Evolutionary conservation across 371 early-diverging fungal genomes (phyloP).

Genomic region (Catenaria anguillulae): DNA sequence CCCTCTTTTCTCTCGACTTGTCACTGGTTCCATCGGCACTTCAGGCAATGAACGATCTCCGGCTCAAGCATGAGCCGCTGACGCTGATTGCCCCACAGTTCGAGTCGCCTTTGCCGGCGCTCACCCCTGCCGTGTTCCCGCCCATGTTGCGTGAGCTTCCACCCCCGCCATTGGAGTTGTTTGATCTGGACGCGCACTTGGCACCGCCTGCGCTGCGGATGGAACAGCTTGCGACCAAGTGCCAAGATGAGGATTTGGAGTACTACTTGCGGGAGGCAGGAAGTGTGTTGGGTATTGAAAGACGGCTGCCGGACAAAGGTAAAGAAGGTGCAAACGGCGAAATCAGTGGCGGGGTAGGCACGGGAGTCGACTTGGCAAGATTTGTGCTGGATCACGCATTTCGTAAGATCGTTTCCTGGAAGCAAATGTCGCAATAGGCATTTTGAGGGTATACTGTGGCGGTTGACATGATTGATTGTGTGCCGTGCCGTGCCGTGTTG

Average conservation of each 20-base stretch:
- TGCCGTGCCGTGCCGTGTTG: no score
- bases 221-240: constrained; percentile 39
- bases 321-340: no score
- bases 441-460: no score
- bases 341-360: no score
- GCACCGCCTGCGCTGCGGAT: constrained; percentile 26
- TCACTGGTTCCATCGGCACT: constrained; percentile 26
- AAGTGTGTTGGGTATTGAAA: neutral
- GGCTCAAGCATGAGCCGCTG: constrained; percentile 30
- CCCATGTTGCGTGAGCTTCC: constrained; percentile 29
- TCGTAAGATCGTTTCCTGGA: neutral
- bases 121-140: constrained; percentile 37
- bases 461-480: no score
- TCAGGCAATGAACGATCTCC: constrained; percentile 23
- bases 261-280: constrained; percentile 31
- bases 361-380: neutral
- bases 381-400: neutral
- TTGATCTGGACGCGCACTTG: constrained; percentile 41
- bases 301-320: neutral
- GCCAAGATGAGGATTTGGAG: constrained; percentile 38
- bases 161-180: constrained; percentile 40
- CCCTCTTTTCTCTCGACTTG: constrained; percentile 31
- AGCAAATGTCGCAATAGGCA: neutral
- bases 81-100: constrained; percentile 41
- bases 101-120: constrained; percentile 37